A percentile compares a stretch with the other conserved stretches of the same genome.
Conservation (phyloP, 2,329 filamentous ascomycete genomes). For the Zymoseptoria passerinii region DNA sequence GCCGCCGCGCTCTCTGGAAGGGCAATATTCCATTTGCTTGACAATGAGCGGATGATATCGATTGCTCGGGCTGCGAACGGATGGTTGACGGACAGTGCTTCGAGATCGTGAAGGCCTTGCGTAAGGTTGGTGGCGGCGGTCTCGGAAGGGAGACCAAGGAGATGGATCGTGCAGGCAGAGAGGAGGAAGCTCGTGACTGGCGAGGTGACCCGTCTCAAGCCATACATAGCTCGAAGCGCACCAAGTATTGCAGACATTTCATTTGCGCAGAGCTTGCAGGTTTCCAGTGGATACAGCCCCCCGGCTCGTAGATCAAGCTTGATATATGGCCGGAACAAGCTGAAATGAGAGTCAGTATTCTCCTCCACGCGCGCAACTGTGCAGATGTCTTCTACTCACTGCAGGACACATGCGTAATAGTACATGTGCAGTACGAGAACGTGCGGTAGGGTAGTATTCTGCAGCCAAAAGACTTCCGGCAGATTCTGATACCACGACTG, state of each 20-base stretch:
- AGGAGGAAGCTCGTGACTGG: constrained; percentile 35
- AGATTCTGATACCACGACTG: constrained; percentile 63
- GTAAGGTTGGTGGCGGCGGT: constrained; percentile 32
- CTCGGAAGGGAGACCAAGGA: constrained; percentile 36
- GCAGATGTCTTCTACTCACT: constrained; percentile 47
- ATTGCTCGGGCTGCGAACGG: constrained; percentile 37
- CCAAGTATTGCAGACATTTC: constrained; percentile 36
- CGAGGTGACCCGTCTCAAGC: constrained; percentile 34
- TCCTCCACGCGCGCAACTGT: constrained; percentile 1
- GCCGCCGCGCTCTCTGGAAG: constrained; percentile 32
- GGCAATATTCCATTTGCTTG: constrained; percentile 37
- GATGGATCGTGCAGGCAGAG: constrained; percentile 37
- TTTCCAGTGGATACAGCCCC: constrained; percentile 54
- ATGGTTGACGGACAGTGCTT: constrained; percentile 37
- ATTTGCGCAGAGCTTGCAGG: constrained; percentile 49
- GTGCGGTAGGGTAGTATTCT: constrained; percentile 63
- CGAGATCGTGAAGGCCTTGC: constrained; percentile 36
- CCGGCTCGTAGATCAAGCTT: constrained; percentile 53
- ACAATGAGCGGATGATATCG: constrained; percentile 35
- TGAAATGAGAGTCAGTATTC: constrained; percentile 58
- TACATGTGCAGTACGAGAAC: constrained; percentile 54
- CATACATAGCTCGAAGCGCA: constrained; percentile 38
- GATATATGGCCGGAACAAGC: constrained; percentile 64
- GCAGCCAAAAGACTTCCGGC: constrained; percentile 55
- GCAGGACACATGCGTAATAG: constrained; percentile 34